Evolutionary conservation across 257 asterid genomes (phyloP).

Genomic region (Cruciata laevipes): DNA sequence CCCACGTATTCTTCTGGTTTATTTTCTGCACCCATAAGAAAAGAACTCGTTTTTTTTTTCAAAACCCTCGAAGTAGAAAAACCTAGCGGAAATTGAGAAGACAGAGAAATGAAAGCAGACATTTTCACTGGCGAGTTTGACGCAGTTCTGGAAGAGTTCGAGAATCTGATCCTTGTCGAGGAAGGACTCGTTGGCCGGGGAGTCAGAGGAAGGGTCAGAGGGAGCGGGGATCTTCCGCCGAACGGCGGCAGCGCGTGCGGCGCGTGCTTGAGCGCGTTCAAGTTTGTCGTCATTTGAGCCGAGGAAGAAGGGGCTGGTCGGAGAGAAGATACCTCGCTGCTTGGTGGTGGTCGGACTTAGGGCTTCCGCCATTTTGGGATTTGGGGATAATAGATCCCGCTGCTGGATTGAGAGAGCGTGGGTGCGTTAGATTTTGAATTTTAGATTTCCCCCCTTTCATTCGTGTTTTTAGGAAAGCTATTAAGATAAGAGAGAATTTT

Average conservation of each 20-base stretch:
- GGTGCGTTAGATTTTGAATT: too few species aligned
- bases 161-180: constrained; percentile 77
- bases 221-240: constrained; percentile 56
- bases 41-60: background rate
- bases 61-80: background rate
- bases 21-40: constrained; percentile 56
- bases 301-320: constrained; percentile 61
- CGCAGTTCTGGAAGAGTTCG: constrained; percentile 80
- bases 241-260: constrained; percentile 86
- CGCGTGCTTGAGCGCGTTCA: constrained; percentile 95
- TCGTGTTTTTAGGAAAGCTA: too few species aligned
- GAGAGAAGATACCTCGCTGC: constrained; percentile 62
- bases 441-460: too few species aligned
- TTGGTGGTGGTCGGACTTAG: constrained; percentile 61
- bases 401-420: background rate
- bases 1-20: constrained; percentile 94
- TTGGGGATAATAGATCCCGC: background rate
- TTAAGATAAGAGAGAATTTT: too few species aligned
- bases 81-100: background rate
- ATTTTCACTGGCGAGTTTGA: constrained; percentile 94
- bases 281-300: constrained; percentile 87
- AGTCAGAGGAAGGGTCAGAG: constrained; percentile 20
- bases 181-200: constrained; percentile 24
- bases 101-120: constrained; percentile 23
- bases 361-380: constrained; percentile 45